A percentile compares a stretch with the other conserved stretches of the same genome.
phyloP scores from a whole-genome alignment of 164 flowering plant genomes.

The Umbilicus rupestris region DNA sequence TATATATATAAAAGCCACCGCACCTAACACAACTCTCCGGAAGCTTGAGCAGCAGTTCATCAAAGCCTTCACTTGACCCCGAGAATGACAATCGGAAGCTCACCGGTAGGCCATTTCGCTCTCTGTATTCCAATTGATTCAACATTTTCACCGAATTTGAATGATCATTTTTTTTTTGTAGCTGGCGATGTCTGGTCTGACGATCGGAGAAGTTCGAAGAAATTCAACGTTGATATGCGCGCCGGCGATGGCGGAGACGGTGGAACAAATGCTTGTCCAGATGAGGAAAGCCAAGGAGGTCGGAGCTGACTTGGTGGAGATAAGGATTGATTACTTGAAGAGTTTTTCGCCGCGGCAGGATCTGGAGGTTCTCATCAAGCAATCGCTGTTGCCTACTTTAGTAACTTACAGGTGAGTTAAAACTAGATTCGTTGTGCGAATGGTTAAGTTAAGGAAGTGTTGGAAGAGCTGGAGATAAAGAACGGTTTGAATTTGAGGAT shows the following conservation, averaged over 20 bases:
- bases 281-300: conserved; percentile 20
- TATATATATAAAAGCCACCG: not conserved
- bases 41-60: too few relatives aligned
- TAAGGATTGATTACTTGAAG: conserved; percentile 25
- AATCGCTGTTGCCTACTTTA: conserved; percentile 20
- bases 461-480: too few relatives aligned
- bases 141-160: not conserved
- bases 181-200: conserved; percentile 13
- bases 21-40: not conserved
- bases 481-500: not conserved
- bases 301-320: conserved; percentile 27
- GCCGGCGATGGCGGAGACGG: conserved; percentile 25
- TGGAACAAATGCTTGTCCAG: conserved; percentile 20
- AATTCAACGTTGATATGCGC: conserved; percentile 26
- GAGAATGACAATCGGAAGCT: not conserved
- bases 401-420: conserved; percentile 21
- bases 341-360: conserved; percentile 19
- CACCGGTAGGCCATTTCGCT: not conserved
- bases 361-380: conserved; percentile 19
- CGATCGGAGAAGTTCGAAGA: conserved; percentile 15
- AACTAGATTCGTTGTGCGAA: not conserved
- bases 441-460: not conserved
- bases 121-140: not conserved
- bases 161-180: not conserved
- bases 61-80: not conserved